These are phyloP conservation scores for Russula foetens DNA, from an alignment of 768 basidiomycete species.

Conservation along the genomic window DNA sequence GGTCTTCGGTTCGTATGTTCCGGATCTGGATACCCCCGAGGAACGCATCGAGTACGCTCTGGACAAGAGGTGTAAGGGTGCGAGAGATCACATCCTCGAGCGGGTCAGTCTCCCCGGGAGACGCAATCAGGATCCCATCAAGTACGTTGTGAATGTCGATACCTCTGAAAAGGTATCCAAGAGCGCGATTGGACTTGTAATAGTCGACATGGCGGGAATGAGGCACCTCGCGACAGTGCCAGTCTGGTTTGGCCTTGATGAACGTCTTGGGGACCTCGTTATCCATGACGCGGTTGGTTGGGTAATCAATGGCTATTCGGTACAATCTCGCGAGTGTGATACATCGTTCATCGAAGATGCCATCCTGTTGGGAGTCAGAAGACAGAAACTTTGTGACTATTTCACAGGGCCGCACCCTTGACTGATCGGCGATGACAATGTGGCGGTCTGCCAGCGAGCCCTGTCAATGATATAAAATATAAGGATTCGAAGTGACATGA, in stretches of 20 bases:
- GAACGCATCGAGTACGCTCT: not conserved
- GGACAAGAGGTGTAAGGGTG: not conserved
- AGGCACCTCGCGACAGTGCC: conserved; percentile 48
- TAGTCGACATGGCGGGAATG: conserved; percentile 42
- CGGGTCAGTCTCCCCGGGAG: not conserved
- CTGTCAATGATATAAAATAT: conserved; percentile 28
- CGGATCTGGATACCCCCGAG: not conserved
- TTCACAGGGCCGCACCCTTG: conserved; percentile 36
- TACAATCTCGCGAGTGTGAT: conserved; percentile 34
- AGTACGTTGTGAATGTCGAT: not conserved
- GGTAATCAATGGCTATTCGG: conserved; percentile 64
- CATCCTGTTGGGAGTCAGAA: conserved; percentile 34
- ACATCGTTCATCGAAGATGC: conserved; percentile 51
- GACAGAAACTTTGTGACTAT: not conserved
- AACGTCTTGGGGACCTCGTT: conserved; percentile 39
- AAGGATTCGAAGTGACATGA: not conserved
- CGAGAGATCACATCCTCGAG: not conserved
- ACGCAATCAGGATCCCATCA: not conserved
- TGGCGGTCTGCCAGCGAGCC: conserved; percentile 60
- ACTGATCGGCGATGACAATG: conserved; percentile 67
- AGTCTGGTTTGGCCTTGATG: conserved; percentile 67
- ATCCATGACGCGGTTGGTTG: conserved; percentile 58
- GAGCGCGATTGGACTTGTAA: conserved; percentile 60
- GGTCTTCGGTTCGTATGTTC: conserved; percentile 37
- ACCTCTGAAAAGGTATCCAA: conserved; percentile 50